A percentile compares a stretch with the other conserved stretches of the same genome.
phyloP scores from a whole-genome alignment of 1,284 basidiomycete species.

The Ceratobasidium sp. region DNA sequence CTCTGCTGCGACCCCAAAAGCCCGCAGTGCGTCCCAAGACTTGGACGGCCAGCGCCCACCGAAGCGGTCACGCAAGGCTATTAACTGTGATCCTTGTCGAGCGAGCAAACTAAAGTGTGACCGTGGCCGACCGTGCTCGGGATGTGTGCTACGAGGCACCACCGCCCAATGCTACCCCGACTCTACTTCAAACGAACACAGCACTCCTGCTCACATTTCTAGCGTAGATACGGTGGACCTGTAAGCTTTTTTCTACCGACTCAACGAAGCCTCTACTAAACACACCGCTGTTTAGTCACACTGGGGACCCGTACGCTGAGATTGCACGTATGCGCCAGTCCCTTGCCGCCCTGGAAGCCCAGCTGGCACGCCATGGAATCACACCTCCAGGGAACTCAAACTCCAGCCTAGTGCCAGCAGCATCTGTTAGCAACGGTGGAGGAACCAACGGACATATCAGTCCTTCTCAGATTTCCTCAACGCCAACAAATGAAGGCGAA shows the following conservation, averaged over 20 bases:
- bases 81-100: conserved; percentile 87
- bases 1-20: not conserved
- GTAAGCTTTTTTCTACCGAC: conserved; percentile 56
- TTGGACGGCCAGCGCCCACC: conserved; percentile 62
- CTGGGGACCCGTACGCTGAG: conserved; percentile 48
- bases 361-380: conserved; percentile 42
- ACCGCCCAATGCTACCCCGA: conserved; percentile 76
- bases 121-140: conserved; percentile 85
- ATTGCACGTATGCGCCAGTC: conserved; percentile 50
- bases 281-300: conserved; percentile 58
- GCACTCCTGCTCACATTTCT: conserved; percentile 69
- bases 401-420: not conserved
- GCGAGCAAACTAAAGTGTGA: conserved; percentile 87
- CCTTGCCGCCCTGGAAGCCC: conserved; percentile 45
- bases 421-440: not conserved
- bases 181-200: conserved; percentile 68
- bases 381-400: conserved; percentile 2
- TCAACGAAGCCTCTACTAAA: conserved; percentile 52
- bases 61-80: conserved; percentile 83
- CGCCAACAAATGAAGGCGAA: conserved; percentile 35
- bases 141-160: conserved; percentile 74
- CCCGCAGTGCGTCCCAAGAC: conserved; percentile 41
- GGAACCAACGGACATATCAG: conserved; percentile 32
- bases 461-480: conserved; percentile 36
- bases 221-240: conserved; percentile 49